Evolutionary conservation across 331 rosid genomes (phyloP).

Genomic region (Quercus tomentella): DNA sequence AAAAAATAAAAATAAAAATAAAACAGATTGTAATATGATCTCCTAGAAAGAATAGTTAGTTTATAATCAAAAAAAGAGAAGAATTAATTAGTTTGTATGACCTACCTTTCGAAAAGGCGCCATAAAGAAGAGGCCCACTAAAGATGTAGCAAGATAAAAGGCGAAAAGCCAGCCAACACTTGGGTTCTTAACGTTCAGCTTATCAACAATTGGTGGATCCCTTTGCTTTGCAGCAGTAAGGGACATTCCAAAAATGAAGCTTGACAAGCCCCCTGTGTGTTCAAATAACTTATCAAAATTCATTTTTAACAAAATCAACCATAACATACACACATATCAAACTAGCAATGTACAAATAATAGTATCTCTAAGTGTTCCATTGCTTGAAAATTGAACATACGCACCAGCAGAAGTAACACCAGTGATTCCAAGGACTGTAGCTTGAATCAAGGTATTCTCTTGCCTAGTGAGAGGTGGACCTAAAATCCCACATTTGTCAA

Average conservation of each 20-base stretch:
- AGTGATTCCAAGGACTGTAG: not conserved
- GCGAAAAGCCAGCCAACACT: not conserved
- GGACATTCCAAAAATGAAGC: not conserved
- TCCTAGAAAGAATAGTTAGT: too few relatives aligned
- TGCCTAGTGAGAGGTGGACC: not conserved
- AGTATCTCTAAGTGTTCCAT: too few relatives aligned
- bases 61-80: too few relatives aligned
- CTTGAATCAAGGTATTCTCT: not conserved
- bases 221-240: not conserved
- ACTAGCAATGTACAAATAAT: too few relatives aligned
- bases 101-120: not conserved
- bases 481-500: not conserved
- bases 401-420: not conserved
- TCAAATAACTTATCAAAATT: not conserved
- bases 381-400: not conserved
- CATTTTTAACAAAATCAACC: not conserved
- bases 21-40: too few relatives aligned
- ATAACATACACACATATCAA: not conserved
- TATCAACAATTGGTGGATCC: not conserved
- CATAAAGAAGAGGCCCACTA: not conserved
- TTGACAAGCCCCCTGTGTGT: not conserved
- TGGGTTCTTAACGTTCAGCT: not conserved
- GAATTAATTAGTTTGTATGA: not conserved
- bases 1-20: too few relatives aligned
- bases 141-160: not conserved